Percentiles rank a stretch among this genome's conserved stretches.
These are phyloP conservation scores for Suhomyces choctaworum DNA, from an alignment of 1,139 yeast genomes.

Conservation along the genomic window DNA sequence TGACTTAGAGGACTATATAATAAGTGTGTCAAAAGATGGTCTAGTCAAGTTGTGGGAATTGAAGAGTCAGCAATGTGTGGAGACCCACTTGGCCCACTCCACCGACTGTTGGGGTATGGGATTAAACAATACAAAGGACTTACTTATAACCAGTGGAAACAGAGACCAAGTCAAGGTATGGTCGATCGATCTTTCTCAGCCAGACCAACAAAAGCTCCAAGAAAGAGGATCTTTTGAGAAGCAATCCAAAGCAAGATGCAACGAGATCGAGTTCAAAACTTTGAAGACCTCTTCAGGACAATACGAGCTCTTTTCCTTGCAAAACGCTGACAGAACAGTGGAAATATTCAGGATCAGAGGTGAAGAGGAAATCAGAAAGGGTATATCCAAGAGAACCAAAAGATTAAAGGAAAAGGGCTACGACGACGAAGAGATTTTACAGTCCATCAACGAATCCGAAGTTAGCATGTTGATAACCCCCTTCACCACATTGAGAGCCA, in stretches of 20 bases:
- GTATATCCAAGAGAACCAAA: conserved; percentile 74
- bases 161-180: conserved; percentile 85
- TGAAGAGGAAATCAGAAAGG: conserved; percentile 77
- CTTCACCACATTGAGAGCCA: conserved; percentile 59
- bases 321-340: conserved; percentile 77
- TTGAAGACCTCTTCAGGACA: conserved; percentile 27
- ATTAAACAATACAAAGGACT: conserved; percentile 35
- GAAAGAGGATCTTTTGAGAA: conserved; percentile 74
- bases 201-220: conserved; percentile 53
- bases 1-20: conserved; percentile 64
- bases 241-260: conserved; percentile 75
- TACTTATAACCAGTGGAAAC: conserved; percentile 71
- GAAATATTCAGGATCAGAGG: conserved; percentile 80
- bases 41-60: conserved; percentile 91
- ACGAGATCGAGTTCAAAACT: conserved; percentile 55
- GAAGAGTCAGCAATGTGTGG: conserved; percentile 84
- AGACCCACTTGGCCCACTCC: conserved; percentile 90
- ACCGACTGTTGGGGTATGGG: conserved; percentile 92
- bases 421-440: conserved; percentile 60
- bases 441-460: conserved; percentile 54
- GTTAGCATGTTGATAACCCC: conserved; percentile 62
- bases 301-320: conserved; percentile 60
- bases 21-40: conserved; percentile 87
- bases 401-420: conserved; percentile 70
- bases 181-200: conserved; percentile 57